Base-by-base conservation (phyloP, 225 moss, liverwort and hornwort species). In the Ulota crispa region DNA sequence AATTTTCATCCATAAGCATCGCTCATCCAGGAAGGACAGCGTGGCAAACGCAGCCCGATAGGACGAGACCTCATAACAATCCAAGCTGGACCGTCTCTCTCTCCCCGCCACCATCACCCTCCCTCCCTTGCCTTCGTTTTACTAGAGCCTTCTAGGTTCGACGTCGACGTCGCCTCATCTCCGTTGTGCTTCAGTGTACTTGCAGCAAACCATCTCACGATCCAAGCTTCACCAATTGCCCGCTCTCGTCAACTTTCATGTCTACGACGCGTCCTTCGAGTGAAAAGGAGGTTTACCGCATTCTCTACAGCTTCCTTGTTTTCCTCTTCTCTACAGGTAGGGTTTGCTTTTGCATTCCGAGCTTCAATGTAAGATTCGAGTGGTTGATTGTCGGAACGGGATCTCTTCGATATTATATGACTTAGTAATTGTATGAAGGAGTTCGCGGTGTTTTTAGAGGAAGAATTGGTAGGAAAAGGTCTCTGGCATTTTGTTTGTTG, bases 281-380 rank as follows among this genome's bases (percentile, higher is more conserved):
- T 39, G 47, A 16, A 26, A 36, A 26, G 69, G 81, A 73, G 14
- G 14, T 20, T 39, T 66, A 2, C 42, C 23, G 1, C 59, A 16
- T 26, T 64, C 32, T 39, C 31, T 56, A 24, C 56, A 62, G 37
- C 64, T 11, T 59, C 50, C 19, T 11, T n/a, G 12, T 2, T 9
- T 56, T 34, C 32, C n/a, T 54, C n/a, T 36, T 30, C 34, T 85
- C 42, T 61, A 39, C 71, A 68, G 78, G 68, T 85, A 70, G 79
- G 75, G 70, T 79, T 85, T 43, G 26, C 9, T 45, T 28, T 73
- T 60, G 10, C 27, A 47, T 73, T 45, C 65, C 7, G 9, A 24
- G 15, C 64, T 39, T 31, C 63, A 14, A 37, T 74, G 81, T 57
- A 30, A 81, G 81, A 84, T 87, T 68, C 47, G 3, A 20, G 39